A percentile compares a stretch with the other conserved stretches of the same genome.
phyloP scores from a whole-genome alignment of 2,329 filamentous ascomycete genomes.

The Aspergillus ustus region DNA sequence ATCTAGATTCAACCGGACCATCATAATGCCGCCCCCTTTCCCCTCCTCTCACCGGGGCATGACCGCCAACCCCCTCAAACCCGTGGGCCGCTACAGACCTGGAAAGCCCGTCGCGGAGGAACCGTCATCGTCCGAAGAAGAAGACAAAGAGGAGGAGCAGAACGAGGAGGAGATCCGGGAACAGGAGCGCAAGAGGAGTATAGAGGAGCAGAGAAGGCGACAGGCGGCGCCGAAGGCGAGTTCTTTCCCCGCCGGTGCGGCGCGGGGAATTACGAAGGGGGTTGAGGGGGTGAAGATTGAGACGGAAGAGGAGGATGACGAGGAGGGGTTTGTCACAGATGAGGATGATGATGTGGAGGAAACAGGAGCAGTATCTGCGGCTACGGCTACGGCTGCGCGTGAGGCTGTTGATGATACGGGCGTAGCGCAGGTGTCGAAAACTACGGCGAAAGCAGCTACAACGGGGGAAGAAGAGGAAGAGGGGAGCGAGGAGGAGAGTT shows the following conservation, averaged over 20 bases:
- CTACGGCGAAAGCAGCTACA: slow-evolving; percentile 31
- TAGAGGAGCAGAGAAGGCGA: slow-evolving; percentile 45
- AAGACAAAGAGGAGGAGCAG: slow-evolving; percentile 58
- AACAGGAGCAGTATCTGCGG: slow-evolving; percentile 17
- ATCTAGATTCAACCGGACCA: neutral
- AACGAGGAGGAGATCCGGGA: slow-evolving; percentile 63
- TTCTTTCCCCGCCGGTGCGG: slow-evolving; percentile 40
- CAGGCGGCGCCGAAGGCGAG: slow-evolving; percentile 50
- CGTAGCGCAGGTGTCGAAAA: slow-evolving; percentile 16
- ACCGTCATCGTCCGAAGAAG: slow-evolving; percentile 53
- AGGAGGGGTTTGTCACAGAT: slow-evolving; percentile 67
- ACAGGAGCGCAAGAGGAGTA: slow-evolving; percentile 49
- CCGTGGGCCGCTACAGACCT: slow-evolving; percentile 75
- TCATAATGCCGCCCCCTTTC: slow-evolving; percentile 49
- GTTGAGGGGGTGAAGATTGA: slow-evolving; percentile 43
- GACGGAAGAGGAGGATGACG: slow-evolving; percentile 47
- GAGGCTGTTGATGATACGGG: slow-evolving; percentile 20
- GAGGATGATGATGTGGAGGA: slow-evolving; percentile 47
- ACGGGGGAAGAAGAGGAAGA: slow-evolving; percentile 53
- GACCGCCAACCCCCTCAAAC: slow-evolving; percentile 86
- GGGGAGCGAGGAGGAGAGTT: slow-evolving; percentile 52
- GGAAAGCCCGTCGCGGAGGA: slow-evolving; percentile 70
- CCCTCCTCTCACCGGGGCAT: slow-evolving; percentile 64
- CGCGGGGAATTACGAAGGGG: slow-evolving; percentile 38
- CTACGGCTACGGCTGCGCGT: slow-evolving; percentile 13